phyloP scores from a whole-genome alignment of 2,329 filamentous ascomycete species.

The Cladosporium sphaerospermum region DNA sequence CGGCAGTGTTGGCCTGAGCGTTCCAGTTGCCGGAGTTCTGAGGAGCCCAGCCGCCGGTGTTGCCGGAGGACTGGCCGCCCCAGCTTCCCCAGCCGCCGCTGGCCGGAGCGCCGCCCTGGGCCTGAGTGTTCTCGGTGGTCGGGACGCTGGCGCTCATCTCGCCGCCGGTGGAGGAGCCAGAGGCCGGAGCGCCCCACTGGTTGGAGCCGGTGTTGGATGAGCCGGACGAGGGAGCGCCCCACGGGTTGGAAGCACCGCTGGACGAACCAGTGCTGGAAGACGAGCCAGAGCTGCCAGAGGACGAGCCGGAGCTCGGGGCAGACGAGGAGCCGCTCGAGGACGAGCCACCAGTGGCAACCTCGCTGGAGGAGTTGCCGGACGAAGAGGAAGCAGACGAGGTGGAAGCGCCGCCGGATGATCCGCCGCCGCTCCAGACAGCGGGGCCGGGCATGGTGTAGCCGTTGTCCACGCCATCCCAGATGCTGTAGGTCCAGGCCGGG shows the following conservation, averaged over 20 bases:
- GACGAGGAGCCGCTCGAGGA: neutral
- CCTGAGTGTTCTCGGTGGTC: neutral
- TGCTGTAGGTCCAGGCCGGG: constrained; percentile 19
- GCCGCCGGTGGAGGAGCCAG: neutral
- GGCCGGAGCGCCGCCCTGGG: neutral
- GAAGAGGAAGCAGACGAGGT: constrained; percentile 6
- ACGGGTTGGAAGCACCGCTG: neutral
- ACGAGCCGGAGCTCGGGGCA: neutral
- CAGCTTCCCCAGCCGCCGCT: neutral
- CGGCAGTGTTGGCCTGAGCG: neutral
- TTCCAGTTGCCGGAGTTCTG: neutral
- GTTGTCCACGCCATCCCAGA: constrained; percentile 14
- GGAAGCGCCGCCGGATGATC: constrained; percentile 1
- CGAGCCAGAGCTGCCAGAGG: neutral
- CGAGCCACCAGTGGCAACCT: neutral
- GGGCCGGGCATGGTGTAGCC: constrained; percentile 16
- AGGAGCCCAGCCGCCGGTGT: constrained; percentile 3
- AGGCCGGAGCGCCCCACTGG: neutral
- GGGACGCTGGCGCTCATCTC: neutral
- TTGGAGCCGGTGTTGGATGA: neutral
- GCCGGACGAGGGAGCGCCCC: neutral
- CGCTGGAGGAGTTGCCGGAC: neutral
- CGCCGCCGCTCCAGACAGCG: constrained; percentile 13
- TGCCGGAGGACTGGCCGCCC: neutral
- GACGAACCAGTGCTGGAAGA: neutral